Evolutionary conservation across 495 filamentous ascomycete species (phyloP).

Genomic region (Neurospora tetrasperma): DNA sequence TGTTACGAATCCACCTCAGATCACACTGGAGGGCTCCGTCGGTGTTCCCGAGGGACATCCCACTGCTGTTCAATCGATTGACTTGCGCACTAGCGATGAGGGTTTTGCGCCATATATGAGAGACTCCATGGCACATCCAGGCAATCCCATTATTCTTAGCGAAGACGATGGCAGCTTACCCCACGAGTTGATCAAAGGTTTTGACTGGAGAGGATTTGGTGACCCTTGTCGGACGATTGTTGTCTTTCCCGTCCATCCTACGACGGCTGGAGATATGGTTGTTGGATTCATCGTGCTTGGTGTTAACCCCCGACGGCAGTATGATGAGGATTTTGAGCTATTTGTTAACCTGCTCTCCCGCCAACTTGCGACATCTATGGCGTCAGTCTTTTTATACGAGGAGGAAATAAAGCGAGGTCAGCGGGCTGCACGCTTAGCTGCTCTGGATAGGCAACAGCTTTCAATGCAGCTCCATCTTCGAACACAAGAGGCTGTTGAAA

Average conservation of each 20-base stretch:
- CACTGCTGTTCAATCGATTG: constrained; percentile 41
- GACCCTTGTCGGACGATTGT: constrained; percentile 55
- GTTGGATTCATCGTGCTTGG: constrained; percentile 63
- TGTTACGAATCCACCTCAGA: constrained; percentile 40
- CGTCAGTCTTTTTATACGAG: constrained; percentile 62
- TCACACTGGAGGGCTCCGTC: constrained; percentile 49
- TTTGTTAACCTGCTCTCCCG: constrained; percentile 60
- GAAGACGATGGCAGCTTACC: constrained; percentile 49
- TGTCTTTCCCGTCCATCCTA: constrained; percentile 60
- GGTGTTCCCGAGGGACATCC: constrained; percentile 52
- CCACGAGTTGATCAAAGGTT: constrained; percentile 43
- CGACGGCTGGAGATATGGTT: constrained; percentile 48
- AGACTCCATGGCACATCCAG: constrained; percentile 49
- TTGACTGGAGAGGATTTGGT: constrained; percentile 54
- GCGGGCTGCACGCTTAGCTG: constrained; percentile 53
- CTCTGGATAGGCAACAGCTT: constrained; percentile 54
- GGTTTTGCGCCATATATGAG: constrained; percentile 57
- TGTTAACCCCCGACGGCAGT: constrained; percentile 56
- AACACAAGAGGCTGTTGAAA: constrained; percentile 58
- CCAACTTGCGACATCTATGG: constrained; percentile 59
- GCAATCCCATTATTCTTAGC: constrained; percentile 47
- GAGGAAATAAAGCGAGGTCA: constrained; percentile 62
- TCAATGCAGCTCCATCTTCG: constrained; percentile 54
- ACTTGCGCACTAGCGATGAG: constrained; percentile 49
- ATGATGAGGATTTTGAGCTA: constrained; percentile 58